phyloP scores from a whole-genome alignment of 148 eudicot species.

The Oxyria digyna region DNA sequence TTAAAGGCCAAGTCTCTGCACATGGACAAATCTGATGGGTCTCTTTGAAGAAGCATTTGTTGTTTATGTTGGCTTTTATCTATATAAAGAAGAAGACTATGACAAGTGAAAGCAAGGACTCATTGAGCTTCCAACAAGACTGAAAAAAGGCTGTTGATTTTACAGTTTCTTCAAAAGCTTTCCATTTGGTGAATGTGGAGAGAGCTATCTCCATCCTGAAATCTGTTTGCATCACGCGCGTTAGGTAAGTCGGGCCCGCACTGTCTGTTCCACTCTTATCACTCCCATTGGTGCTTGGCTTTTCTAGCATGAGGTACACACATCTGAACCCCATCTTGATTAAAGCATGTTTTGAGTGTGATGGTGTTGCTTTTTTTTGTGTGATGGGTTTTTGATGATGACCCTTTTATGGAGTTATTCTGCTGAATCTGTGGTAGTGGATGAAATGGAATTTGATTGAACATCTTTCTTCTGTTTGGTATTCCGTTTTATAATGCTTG shows the following conservation, averaged over 20 bases:
- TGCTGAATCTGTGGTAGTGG: neutral
- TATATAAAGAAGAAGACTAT: neutral
- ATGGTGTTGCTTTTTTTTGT: neutral
- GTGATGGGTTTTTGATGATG: neutral
- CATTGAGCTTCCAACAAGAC: neutral
- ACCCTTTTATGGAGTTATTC: neutral
- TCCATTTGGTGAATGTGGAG: neutral
- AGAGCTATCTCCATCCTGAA: neutral
- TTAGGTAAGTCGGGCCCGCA: no score
- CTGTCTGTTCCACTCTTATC: constrained; percentile 32
- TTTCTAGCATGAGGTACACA: neutral
- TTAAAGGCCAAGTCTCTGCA: constrained; percentile 24
- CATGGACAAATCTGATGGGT: constrained; percentile 15
- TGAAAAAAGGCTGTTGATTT: neutral
- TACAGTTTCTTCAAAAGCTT: neutral
- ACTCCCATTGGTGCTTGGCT: neutral
- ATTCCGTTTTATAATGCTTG: neutral
- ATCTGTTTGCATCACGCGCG: constrained; percentile 33
- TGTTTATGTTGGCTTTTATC: neutral
- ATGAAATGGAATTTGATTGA: constrained; percentile 1
- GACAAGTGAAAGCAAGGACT: neutral
- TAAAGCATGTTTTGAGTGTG: constrained; percentile 1
- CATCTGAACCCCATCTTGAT: neutral
- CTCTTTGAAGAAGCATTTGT: constrained; percentile 10
- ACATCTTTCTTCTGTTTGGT: neutral